Percentiles rank a stretch among this genome's conserved stretches.
These are phyloP conservation scores for Colletotrichum camelliae DNA, from an alignment of 2,329 filamentous ascomycete genomes.

Conservation along the genomic window DNA sequence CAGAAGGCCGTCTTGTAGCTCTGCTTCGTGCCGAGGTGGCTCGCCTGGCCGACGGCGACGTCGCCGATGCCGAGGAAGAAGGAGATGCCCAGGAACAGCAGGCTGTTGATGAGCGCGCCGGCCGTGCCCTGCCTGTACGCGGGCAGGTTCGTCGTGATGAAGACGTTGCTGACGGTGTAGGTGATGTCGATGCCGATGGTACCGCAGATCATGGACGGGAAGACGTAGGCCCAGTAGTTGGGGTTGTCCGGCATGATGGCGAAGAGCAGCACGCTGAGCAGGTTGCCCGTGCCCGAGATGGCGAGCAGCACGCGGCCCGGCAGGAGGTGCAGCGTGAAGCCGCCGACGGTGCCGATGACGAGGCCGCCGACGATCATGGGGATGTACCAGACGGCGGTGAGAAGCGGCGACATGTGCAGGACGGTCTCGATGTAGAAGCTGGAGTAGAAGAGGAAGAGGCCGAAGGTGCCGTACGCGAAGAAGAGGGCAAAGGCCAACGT, in stretches of 20 bases:
- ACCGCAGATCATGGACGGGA: constrained; percentile 71
- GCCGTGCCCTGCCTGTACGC: constrained; percentile 72
- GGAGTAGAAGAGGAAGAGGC: constrained; percentile 68
- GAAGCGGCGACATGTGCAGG: constrained; percentile 63
- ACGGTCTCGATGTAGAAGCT: constrained; percentile 69
- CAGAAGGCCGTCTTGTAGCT: constrained; percentile 73
- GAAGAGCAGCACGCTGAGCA: constrained; percentile 66
- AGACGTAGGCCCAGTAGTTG: constrained; percentile 77
- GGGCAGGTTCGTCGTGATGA: constrained; percentile 76
- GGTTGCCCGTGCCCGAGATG: constrained; percentile 64
- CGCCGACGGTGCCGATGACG: constrained; percentile 66
- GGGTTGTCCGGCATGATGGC: constrained; percentile 65
- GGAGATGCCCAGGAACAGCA: constrained; percentile 75
- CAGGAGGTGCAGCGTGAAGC: constrained; percentile 70
- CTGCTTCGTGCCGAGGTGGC: constrained; percentile 43
- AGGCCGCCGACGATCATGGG: constrained; percentile 74
- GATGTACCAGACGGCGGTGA: constrained; percentile 71
- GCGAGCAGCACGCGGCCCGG: constrained; percentile 67
- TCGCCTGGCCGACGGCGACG: constrained; percentile 60
- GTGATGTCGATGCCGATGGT: constrained; percentile 79
- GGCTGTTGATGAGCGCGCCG: constrained; percentile 72
- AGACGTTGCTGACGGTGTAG: constrained; percentile 78
- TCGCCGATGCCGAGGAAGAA: constrained; percentile 75
- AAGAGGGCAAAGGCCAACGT: constrained; percentile 60
- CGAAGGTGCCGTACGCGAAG: constrained; percentile 65